A percentile compares a stretch with the other conserved stretches of the same genome.
phyloP scores from a whole-genome alignment of 1,139 yeast species.

The Pichia sp. region DNA sequence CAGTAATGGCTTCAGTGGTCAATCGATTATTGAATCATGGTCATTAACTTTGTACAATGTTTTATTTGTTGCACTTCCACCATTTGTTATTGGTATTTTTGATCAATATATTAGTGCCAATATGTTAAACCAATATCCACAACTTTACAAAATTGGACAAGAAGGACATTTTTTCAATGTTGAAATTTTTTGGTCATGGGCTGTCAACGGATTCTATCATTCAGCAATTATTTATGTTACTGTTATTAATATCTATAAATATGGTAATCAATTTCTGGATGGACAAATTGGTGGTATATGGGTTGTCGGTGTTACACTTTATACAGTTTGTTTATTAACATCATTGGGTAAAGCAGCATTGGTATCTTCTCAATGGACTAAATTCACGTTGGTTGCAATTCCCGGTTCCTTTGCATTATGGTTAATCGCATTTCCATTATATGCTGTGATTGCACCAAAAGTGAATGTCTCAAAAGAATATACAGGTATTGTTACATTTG shows the following conservation, averaged over 20 bases:
- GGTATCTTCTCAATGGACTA: constrained; percentile 90
- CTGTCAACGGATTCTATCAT: constrained; percentile 89
- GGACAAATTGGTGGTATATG: constrained; percentile 86
- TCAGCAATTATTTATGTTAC: constrained; percentile 80
- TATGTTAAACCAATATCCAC: constrained; percentile 85
- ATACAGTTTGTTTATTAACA: constrained; percentile 81
- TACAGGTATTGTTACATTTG: constrained; percentile 66
- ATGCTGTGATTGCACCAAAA: constrained; percentile 78
- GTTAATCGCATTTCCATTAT: constrained; percentile 82
- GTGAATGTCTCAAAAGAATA: constrained; percentile 80
- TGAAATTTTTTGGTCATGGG: constrained; percentile 95
- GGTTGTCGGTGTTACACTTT: constrained; percentile 92
- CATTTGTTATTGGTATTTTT: constrained; percentile 91
- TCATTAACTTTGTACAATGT: constrained; percentile 93
- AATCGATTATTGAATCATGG: constrained; percentile 96
- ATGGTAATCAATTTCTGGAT: constrained; percentile 57
- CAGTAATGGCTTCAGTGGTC: constrained; percentile 88
- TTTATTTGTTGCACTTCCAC: constrained; percentile 91
- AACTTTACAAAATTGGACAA: constrained; percentile 86
- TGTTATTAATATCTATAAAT: constrained; percentile 58
- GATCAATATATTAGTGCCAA: constrained; percentile 95
- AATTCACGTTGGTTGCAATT: constrained; percentile 82
- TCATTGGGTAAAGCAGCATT: constrained; percentile 94
- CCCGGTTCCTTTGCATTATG: constrained; percentile 89
- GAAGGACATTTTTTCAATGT: constrained; percentile 83